phyloP scores from a whole-genome alignment of 2,329 filamentous ascomycete species.

The Albifimbria verrucaria region DNA sequence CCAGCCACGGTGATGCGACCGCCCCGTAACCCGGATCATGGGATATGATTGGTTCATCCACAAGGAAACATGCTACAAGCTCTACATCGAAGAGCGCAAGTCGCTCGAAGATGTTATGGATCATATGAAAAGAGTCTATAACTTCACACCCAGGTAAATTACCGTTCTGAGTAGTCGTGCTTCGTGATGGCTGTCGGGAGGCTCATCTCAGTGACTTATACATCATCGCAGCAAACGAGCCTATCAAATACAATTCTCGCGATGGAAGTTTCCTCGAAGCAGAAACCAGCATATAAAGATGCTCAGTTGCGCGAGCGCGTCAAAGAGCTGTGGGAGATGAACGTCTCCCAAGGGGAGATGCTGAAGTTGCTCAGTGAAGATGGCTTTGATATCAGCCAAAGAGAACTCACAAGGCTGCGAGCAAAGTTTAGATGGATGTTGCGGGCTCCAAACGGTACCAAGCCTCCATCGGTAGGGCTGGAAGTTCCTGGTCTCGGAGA shows the following conservation, averaged over 20 bases:
- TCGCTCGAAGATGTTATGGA: constrained; percentile 72
- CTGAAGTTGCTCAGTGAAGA: constrained; percentile 64
- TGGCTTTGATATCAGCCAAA: constrained; percentile 68
- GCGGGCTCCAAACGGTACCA: constrained; percentile 58
- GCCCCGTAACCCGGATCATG: constrained; percentile 27
- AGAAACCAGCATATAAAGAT: constrained; percentile 70
- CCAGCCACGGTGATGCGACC: background rate
- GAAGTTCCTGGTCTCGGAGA: constrained; percentile 6
- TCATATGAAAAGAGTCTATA: constrained; percentile 61
- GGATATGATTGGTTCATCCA: constrained; percentile 46
- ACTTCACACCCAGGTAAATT: constrained; percentile 70
- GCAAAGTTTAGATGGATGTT: constrained; percentile 66
- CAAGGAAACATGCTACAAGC: constrained; percentile 43
- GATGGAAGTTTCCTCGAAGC: constrained; percentile 79
- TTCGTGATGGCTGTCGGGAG: background rate
- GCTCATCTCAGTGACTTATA: constrained; percentile 12
- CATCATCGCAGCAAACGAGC: constrained; percentile 61
- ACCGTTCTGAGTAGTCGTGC: constrained; percentile 15
- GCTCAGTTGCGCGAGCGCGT: constrained; percentile 63
- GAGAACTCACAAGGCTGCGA: constrained; percentile 68
- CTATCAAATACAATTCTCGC: constrained; percentile 72
- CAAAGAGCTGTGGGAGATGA: constrained; percentile 74
- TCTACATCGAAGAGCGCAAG: constrained; percentile 75
- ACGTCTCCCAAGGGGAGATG: constrained; percentile 71
- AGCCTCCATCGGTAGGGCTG: constrained; percentile 27